Evolutionary conservation across 371 early-diverging fungal genomes (phyloP).

Genomic region (Mucor sp.): DNA sequence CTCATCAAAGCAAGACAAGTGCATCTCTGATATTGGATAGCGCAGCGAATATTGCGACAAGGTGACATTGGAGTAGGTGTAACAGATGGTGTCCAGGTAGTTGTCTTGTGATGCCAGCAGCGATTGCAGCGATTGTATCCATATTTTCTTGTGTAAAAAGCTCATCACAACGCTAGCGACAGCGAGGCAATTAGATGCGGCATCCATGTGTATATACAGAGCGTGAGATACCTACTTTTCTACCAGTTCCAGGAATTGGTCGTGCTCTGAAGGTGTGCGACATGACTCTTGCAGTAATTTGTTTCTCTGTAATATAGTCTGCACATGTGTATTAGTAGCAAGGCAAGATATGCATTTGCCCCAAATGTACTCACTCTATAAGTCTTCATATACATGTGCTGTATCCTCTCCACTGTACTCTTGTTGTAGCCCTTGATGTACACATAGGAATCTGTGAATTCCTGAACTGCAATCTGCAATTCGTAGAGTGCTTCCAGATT

Average conservation of each 20-base stretch:
- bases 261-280: slow-evolving; percentile 56
- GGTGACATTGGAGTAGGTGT: slow-evolving; percentile 36
- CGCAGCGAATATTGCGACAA: slow-evolving; percentile 44
- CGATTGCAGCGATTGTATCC: slow-evolving; percentile 56
- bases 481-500: slow-evolving; percentile 53
- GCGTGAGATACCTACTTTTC: slow-evolving; percentile 52
- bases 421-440: slow-evolving; percentile 63
- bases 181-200: background rate
- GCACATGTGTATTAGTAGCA: background rate
- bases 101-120: slow-evolving; percentile 45
- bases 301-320: slow-evolving; percentile 49
- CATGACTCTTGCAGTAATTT: slow-evolving; percentile 42
- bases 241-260: slow-evolving; percentile 56
- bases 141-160: slow-evolving; percentile 63
- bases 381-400: slow-evolving; percentile 59
- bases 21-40: slow-evolving; percentile 47
- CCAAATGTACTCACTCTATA: slow-evolving; percentile 29
- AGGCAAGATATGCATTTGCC: background rate
- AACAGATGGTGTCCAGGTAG: slow-evolving; percentile 38
- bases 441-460: slow-evolving; percentile 64
- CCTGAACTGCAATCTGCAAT: slow-evolving; percentile 48
- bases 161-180: slow-evolving; percentile 58
- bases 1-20: slow-evolving; percentile 29
- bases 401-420: slow-evolving; percentile 59
- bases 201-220: background rate